Conservation (phyloP, 75 land plant genomes). For the Pinus albicaulis region DNA sequence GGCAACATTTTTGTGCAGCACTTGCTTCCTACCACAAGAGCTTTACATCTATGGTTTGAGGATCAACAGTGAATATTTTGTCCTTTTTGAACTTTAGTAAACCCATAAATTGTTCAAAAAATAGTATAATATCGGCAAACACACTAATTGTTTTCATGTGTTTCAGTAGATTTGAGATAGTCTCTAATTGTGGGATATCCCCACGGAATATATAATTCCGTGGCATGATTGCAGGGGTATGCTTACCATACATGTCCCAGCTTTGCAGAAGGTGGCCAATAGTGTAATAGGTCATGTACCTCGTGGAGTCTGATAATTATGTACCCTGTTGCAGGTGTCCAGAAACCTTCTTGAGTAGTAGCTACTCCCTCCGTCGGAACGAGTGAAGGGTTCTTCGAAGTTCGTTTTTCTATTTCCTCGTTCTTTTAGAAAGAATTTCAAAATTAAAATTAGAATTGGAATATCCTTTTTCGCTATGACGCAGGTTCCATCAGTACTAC, state of each 20-base stretch:
- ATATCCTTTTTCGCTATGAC: too few species aligned
- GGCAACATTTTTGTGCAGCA: constrained; percentile 63
- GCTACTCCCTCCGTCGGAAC: too few species aligned
- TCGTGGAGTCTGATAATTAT: constrained; percentile 86
- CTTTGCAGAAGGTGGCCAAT: constrained; percentile 72
- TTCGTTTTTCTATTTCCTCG: too few species aligned
- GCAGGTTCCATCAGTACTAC: too few species aligned
- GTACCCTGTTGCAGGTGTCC: too few species aligned
- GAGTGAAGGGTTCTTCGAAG: too few species aligned
- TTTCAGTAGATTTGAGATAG: constrained; percentile 41
- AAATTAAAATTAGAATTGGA: too few species aligned
- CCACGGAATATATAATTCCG: constrained; percentile 60
- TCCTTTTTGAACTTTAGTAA: constrained; percentile 86
- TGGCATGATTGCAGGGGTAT: constrained; percentile 30
- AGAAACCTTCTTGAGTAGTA: too few species aligned
- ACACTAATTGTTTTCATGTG: constrained; percentile 64
- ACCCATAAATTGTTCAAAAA: constrained; percentile 78
- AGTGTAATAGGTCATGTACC: constrained; percentile 97
- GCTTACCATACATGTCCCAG: constrained; percentile 68
- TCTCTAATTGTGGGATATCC: constrained; percentile 46
- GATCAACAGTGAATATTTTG: constrained; percentile 52
- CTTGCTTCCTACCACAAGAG: constrained; percentile 74
- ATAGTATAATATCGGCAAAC: constrained; percentile 49
- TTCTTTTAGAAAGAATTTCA: too few species aligned
- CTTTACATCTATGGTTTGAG: constrained; percentile 71